phyloP scores from a whole-genome alignment of 352 stramenopile species.

The Phytophthora sojae region DNA sequence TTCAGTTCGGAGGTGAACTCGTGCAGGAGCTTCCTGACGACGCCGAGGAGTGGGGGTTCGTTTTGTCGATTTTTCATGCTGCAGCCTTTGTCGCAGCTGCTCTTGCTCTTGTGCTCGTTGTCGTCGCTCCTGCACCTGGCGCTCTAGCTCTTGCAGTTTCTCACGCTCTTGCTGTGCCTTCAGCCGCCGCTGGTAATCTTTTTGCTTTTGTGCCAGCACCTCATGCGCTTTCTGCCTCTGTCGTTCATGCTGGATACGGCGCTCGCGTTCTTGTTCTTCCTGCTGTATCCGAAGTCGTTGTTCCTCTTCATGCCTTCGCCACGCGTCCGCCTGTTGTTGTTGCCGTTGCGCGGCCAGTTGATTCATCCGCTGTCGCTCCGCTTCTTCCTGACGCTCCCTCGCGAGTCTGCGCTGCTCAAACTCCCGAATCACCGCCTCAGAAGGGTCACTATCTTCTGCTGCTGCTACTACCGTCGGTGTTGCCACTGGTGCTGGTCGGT shows the following conservation, averaged over 20 bases:
- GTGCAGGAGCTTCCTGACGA: constrained; percentile 2
- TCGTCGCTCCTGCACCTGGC: constrained; percentile 21
- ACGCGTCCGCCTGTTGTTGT: constrained; percentile 19
- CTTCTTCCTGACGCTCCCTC: constrained; percentile 33
- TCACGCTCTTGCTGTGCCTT: constrained; percentile 34
- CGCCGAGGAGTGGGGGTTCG: background rate
- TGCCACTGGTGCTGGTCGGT: background rate
- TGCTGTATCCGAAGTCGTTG: background rate
- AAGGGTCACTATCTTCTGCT: constrained; percentile 11
- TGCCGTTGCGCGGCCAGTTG: constrained; percentile 23
- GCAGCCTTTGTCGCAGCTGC: constrained; percentile 28
- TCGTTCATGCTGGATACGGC: constrained; percentile 30
- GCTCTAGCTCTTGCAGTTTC: constrained; percentile 25
- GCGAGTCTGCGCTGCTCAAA: constrained; percentile 44
- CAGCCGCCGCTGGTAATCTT: constrained; percentile 40
- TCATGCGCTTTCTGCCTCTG: constrained; percentile 31
- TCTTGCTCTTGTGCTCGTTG: constrained; percentile 32
- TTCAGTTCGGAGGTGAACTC: background rate
- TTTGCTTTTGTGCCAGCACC: constrained; percentile 37
- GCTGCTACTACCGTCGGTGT: background rate
- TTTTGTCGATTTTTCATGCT: constrained; percentile 21
- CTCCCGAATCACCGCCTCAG: constrained; percentile 33
- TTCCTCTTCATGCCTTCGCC: constrained; percentile 23
- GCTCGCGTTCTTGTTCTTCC: constrained; percentile 19
- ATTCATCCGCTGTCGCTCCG: constrained; percentile 16